Evolutionary conservation across 2,329 filamentous ascomycete genomes (phyloP), one percentile per base, ranked within the genome.

Genomic region (Aciculosporium take): DNA sequence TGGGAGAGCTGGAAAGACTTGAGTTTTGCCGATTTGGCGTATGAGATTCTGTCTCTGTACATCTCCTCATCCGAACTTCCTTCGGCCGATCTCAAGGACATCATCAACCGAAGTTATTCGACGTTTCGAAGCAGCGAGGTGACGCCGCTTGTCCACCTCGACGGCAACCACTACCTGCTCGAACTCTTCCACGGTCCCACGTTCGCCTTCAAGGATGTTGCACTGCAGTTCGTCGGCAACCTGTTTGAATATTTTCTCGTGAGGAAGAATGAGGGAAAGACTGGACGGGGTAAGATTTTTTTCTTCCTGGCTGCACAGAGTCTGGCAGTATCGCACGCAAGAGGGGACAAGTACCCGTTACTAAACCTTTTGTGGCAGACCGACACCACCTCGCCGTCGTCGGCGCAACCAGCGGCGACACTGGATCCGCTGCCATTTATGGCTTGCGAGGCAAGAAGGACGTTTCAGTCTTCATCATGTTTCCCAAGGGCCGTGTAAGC

Each of bases 161-260:
- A 56, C 9, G 74, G 89, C 55, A 82, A 89, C 57, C 68, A 95
- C 32, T 79, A 94, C 57, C 69, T 95, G 42, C 75, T 98, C 27
- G 91, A 98, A 63, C 74, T 98, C 33, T 98, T 96, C 71, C 89
- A 96, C 59, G 91, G 91, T 1, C 91, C 88, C 5, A 96, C 82
- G 0, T 95, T 87, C 58, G 83, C 89, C 2, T 96, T 96, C 69
- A 94, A 96, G 65, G 89, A 96, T 62, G 84, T 88, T n/a, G 88
- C 88, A 13, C 68, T 96, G 47, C 89, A 96, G 53, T 91, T 95
- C 56, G 67, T 98, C 2, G 91, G 91, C n/a, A 96, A 98, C 55
- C 69, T 98, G 2, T 96, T 93, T 50, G 84, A 93, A 61, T 91
- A 89, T 60, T 89, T 91, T 60, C 68, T 91, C 10, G 72, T 80